Percentiles rank a stretch among this genome's conserved stretches.
Conservation (phyloP, 345 rosid species). For the Salix purpurea region DNA sequence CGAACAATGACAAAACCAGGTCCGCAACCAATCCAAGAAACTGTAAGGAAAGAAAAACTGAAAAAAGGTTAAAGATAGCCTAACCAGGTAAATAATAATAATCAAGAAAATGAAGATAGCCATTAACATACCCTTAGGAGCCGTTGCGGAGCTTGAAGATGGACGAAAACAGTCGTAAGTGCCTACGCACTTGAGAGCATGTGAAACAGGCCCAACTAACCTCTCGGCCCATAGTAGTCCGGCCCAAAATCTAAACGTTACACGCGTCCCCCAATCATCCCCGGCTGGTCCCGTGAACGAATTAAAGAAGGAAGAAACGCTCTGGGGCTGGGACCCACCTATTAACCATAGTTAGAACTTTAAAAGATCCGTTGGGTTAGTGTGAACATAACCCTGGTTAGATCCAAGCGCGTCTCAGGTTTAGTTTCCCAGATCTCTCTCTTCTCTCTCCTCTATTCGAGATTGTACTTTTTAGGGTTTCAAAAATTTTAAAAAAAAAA, state of each 20-base stretch:
- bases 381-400: constrained; percentile 1
- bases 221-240: background rate
- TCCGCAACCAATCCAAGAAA: background rate
- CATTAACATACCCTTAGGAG: background rate
- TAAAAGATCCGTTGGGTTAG: background rate
- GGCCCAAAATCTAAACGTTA: background rate
- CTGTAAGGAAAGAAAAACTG: background rate
- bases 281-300: background rate
- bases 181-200: background rate
- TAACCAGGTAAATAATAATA: background rate
- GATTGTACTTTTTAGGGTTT: background rate
- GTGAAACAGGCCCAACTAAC: background rate
- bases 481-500: background rate
- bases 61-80: background rate
- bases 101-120: background rate
- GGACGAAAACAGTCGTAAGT: background rate
- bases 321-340: background rate
- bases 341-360: constrained; percentile 1
- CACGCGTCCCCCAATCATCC: background rate
- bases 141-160: background rate
- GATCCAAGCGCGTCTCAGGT: background rate
- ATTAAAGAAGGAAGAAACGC: background rate
- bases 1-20: background rate
- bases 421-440: background rate
- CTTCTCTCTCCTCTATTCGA: background rate